Evolutionary conservation across 2,329 filamentous ascomycete species (phyloP), one percentile per base, ranked within the genome.

Genomic region (Aciculosporium take): DNA sequence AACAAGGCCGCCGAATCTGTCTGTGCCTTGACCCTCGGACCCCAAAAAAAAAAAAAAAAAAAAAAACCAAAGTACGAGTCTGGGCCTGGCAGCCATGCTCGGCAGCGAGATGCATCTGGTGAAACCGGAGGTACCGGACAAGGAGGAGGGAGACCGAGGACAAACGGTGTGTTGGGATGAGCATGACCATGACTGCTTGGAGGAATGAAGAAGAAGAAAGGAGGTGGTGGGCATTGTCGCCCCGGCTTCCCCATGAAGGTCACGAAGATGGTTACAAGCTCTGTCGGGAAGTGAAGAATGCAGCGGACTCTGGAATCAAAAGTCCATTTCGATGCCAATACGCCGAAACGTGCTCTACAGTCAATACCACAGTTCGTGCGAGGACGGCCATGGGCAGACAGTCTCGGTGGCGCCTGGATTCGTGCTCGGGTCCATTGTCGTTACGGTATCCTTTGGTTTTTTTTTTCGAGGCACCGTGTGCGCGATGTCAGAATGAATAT

Each of bases 91-190:
- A 5, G 28, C 24, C 23, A 33, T 20, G 21, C n/a, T 33, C 29
- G 38, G 38, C 30, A 27, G 29, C 33, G 38, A 33, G 38, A 40
- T 24, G 29, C 29, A 40, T 32, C 38, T 40, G 29, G 38, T 40
- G 30, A 40, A 40, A 40, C 30, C 21, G 24, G 29, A 20, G 15
- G 17, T 25, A 33, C 23, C 38, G 28, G 37, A 15, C 37, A 18
- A n/a, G 36, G 25, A 39, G 8, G 28, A 21, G 25, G 15, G 20
- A 30, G 25, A 30, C 25, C 5, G 28, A n/a, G 7, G 5, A 30
- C 13, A 30, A 30, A 15, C n/a, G 13, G 6, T 3, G 34, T 36
- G 34, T 36, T 36, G 21, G 34, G 34, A 36, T 36, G 34, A 36
- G 17, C 21, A 23, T 23, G 23, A 25, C n/a, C n/a, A 36, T 36